These are phyloP conservation scores for Mycena kentingensis DNA, from an alignment of 768 basidiomycete species.

Conservation along the genomic window DNA sequence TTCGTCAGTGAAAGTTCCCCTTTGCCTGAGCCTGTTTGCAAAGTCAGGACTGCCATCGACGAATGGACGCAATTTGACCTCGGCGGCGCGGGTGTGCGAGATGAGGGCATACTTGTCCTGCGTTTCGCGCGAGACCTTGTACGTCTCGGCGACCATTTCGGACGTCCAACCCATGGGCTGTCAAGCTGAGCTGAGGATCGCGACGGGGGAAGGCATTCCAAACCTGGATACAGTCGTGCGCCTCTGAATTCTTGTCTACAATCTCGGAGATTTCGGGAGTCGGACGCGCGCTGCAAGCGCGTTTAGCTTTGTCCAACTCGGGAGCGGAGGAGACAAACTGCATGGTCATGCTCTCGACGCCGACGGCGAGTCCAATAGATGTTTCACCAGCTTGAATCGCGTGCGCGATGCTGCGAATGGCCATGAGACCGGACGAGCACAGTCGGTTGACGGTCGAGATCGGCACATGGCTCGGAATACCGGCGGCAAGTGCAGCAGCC, in stretches of 20 bases:
- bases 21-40: slow-evolving; percentile 55
- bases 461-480: slow-evolving; percentile 85
- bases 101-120: slow-evolving; percentile 91
- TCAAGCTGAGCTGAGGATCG: background rate
- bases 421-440: slow-evolving; percentile 93
- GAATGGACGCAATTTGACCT: slow-evolving; percentile 45
- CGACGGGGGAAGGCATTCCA: background rate
- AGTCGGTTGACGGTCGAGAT: slow-evolving; percentile 90
- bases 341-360: slow-evolving; percentile 80
- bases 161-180: slow-evolving; percentile 97
- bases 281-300: slow-evolving; percentile 60
- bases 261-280: slow-evolving; percentile 64
- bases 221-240: slow-evolving; percentile 78
- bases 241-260: slow-evolving; percentile 61
- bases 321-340: slow-evolving; percentile 50
- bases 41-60: background rate
- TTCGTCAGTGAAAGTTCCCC: slow-evolving; percentile 82
- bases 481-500: slow-evolving; percentile 85
- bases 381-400: slow-evolving; percentile 82
- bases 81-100: slow-evolving; percentile 79
- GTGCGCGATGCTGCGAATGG: slow-evolving; percentile 89
- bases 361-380: slow-evolving; percentile 83
- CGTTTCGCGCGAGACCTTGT: slow-evolving; percentile 72
- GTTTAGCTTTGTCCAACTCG: slow-evolving; percentile 6
- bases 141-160: slow-evolving; percentile 83